phyloP scores from a whole-genome alignment of 1,139 yeast species.

The Taphrina flavorubra region DNA sequence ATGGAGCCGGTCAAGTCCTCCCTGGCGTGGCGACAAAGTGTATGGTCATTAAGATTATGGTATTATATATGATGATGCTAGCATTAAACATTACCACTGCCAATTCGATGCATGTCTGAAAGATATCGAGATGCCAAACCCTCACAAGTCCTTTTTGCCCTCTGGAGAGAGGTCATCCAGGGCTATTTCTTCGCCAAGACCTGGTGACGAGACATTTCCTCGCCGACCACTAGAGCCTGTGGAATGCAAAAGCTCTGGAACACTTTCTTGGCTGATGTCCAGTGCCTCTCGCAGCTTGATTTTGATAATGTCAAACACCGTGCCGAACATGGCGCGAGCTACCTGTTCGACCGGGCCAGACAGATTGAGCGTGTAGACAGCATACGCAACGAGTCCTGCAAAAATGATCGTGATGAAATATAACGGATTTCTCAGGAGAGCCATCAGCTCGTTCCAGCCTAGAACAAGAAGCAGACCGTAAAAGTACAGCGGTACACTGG shows the following conservation, averaged over 20 bases:
- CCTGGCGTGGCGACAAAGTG: neutral
- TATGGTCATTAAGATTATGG: neutral
- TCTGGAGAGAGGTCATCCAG: slow-evolving; percentile 8
- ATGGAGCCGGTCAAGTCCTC: neutral
- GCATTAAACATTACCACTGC: neutral
- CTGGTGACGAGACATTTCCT: neutral
- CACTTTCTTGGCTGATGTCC: slow-evolving; percentile 32
- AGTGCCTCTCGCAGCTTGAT: slow-evolving; percentile 26
- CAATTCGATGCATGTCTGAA: neutral
- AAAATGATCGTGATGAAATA: slow-evolving; percentile 66
- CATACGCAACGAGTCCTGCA: slow-evolving; percentile 67
- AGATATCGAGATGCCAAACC: neutral
- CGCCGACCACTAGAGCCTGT: slow-evolving; percentile 10
- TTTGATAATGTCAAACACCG: slow-evolving; percentile 39
- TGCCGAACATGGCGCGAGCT: slow-evolving; percentile 40
- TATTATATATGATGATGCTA: slow-evolving; percentile 1
- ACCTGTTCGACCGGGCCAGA: slow-evolving; percentile 67
- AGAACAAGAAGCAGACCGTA: slow-evolving; percentile 72
- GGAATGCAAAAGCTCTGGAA: slow-evolving; percentile 38
- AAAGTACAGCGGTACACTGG: slow-evolving; percentile 84
- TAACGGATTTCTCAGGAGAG: slow-evolving; percentile 81
- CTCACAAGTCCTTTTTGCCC: slow-evolving; percentile 8
- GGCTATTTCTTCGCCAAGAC: neutral
- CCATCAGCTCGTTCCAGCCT: slow-evolving; percentile 97
- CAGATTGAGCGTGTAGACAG: slow-evolving; percentile 71